Percentiles rank a stretch among this genome's conserved stretches.
phyloP scores from a whole-genome alignment of 495 filamentous ascomycete genomes.

The Podospora anserina region DNA sequence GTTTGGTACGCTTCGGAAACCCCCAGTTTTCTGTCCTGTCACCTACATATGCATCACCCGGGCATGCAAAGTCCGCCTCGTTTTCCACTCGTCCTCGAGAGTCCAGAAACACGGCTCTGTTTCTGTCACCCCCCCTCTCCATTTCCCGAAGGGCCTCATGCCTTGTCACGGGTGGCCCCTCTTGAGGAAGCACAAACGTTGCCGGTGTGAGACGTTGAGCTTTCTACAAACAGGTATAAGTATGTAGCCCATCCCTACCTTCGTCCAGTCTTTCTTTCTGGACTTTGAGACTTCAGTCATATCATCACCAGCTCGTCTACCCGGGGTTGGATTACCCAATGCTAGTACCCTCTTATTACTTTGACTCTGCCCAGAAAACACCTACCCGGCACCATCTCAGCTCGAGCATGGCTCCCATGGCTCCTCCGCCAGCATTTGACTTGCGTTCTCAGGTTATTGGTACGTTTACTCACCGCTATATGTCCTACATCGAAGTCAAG shows the following conservation, averaged over 20 bases:
- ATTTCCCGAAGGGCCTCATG: background rate
- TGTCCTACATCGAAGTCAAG: background rate
- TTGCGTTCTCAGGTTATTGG: slow-evolving; percentile 25
- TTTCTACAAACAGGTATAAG: slow-evolving; percentile 10
- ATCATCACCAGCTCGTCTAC: slow-evolving; percentile 3
- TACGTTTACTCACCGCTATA: slow-evolving; percentile 10
- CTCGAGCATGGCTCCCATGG: slow-evolving; percentile 21
- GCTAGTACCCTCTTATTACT: slow-evolving; percentile 17
- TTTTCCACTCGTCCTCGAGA: background rate
- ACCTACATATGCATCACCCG: background rate
- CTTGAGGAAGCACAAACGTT: background rate
- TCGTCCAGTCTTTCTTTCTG: background rate
- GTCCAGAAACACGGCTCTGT: background rate
- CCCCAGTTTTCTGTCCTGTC: background rate
- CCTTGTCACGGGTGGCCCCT: background rate
- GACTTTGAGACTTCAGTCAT: background rate
- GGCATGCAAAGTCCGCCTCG: slow-evolving; percentile 3
- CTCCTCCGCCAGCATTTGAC: slow-evolving; percentile 14
- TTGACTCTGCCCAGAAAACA: background rate
- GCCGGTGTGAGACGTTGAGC: background rate
- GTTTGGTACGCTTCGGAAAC: background rate
- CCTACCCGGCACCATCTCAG: background rate
- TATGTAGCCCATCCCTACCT: background rate
- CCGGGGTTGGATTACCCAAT: slow-evolving; percentile 10
- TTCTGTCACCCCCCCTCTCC: background rate